Evolutionary conservation across 139 green algal species (phyloP), one percentile per base, ranked within the genome.

Genomic region (Yamagishiella unicocca): DNA sequence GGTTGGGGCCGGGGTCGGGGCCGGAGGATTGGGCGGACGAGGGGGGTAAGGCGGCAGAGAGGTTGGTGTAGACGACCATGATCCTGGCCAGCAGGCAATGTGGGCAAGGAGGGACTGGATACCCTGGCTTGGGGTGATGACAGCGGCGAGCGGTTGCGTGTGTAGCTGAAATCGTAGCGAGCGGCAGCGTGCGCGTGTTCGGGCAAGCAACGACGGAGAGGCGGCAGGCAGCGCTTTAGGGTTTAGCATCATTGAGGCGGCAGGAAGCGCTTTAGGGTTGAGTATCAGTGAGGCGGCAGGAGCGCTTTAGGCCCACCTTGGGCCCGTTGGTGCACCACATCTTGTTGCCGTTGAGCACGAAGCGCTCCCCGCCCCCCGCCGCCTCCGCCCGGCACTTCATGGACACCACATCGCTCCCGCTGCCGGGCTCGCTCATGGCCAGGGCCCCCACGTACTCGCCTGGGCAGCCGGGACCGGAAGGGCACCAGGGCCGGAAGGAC

Each of bases 251-350:
- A n/a, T n/a, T n/a, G n/a, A n/a, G n/a, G n/a, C n/a, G n/a, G n/a
- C n/a, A n/a, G n/a, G n/a, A n/a, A n/a, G n/a, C n/a, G n/a, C n/a
- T n/a, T n/a, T n/a, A n/a, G n/a, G n/a, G n/a, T n/a, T n/a, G n/a
- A n/a, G n/a, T n/a, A n/a, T n/a, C n/a, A n/a, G n/a, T n/a, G n/a
- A n/a, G n/a, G n/a, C n/a, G n/a, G n/a, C n/a, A n/a, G n/a, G n/a
- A n/a, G n/a, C n/a, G n/a, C n/a, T n/a, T 6, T 45, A 25, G 22
- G 4, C 67, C 2, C 62, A 91, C 92, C 90, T 92, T 93, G 25
- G 97, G 94, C 6, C 97, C 97, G 75, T 99, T 99, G 21, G 97
- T 99, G 93, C 93, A 97, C 97, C 97, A 99, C 94, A 99, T 98
- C 90, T 98, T 99, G 85, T 85, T 96, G 54, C 97, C 97, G 42